Conservation (phyloP, 768 basidiomycete species). For the Amanita thiersii region DNA sequence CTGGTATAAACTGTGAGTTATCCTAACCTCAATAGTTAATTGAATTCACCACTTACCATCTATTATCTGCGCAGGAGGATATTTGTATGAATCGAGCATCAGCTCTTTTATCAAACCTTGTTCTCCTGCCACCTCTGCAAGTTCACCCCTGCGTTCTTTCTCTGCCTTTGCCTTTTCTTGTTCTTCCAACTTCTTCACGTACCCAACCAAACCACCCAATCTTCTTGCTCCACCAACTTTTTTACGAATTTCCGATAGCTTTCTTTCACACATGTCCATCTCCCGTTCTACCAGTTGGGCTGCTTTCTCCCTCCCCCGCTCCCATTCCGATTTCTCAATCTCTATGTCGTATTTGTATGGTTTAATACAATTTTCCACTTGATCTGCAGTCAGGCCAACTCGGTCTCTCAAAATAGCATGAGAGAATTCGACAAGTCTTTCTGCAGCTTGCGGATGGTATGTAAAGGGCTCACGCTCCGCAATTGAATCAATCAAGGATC, state of each 20-base stretch:
- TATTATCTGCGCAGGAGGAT: constrained; percentile 83
- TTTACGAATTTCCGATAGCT: constrained; percentile 79
- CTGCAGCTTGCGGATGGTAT: constrained; percentile 81
- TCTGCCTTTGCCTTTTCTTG: constrained; percentile 33
- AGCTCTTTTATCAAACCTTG: too few relatives aligned
- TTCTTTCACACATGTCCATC: constrained; percentile 73
- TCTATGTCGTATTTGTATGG: constrained; percentile 99
- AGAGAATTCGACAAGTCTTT: constrained; percentile 86
- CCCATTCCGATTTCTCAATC: constrained; percentile 91
- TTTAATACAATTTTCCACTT: constrained; percentile 99
- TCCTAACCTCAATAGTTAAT: background rate
- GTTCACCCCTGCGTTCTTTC: constrained; percentile 43
- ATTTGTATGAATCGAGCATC: constrained; percentile 73
- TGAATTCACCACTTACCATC: constrained; percentile 59
- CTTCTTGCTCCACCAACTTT: constrained; percentile 85
- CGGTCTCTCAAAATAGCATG: constrained; percentile 91
- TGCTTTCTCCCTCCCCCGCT: constrained; percentile 65
- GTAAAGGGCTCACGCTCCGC: constrained; percentile 86
- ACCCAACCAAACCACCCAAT: constrained; percentile 65
- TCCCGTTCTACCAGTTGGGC: constrained; percentile 82
- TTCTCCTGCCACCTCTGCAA: too few relatives aligned
- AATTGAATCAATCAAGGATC: constrained; percentile 85
- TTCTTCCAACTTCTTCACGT: constrained; percentile 80
- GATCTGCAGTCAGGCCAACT: constrained; percentile 91
- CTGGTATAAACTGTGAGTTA: constrained; percentile 40